Base-by-base conservation (phyloP, 2,329 filamentous ascomycete genomes). In the Hansfordia pulvinata region DNA sequence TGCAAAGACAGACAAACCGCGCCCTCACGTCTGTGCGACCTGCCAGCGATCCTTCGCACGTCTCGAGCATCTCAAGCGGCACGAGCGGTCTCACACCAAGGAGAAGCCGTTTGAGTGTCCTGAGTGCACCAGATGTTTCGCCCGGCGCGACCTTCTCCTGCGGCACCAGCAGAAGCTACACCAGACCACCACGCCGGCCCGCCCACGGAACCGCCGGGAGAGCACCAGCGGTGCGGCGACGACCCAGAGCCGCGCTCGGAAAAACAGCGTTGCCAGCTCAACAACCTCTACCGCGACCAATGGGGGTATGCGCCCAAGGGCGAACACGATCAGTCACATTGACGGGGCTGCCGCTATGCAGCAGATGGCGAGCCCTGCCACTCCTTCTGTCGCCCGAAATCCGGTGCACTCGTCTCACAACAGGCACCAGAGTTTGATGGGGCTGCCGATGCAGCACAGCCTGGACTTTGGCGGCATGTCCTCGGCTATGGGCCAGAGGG, bases 21-120 rank as follows among this genome's bases (percentile, higher is more conserved):
- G 88, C 37, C 90, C 90, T 37, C 90, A 98, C 55, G 76, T 93
- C 33, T 98, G 90, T 60, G 74, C 65, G 20, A 96, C 86, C 25
- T 98, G 90, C 53, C 72, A 76, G 44, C 76, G 90, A 38, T 93
- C 83, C 17, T 98, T 98, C 52, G 90, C 90, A 31, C 76, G 90
- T 34, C 61, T 98, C 42, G 90, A 98, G 58, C 90, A 98, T 52
- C 61, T 98, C 39, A 98, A 98, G 60, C 79, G 90, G 34, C 90
- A 98, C 54, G 90, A 96, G 58, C 74, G 90, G 31, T 50, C 47
- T n/a, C 47, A 49, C 29, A 50, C 46, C 21, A 51, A 98, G 53
- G 86, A 98, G 58, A 98, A 98, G 62, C 90, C 90, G 1, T 98
- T 98, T 43, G 85, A 94, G 54, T 98, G 90, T 45, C 83, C 84